Conservation (phyloP, 371 early-diverging fungal genomes). For the Mycotypha africana region DNA sequence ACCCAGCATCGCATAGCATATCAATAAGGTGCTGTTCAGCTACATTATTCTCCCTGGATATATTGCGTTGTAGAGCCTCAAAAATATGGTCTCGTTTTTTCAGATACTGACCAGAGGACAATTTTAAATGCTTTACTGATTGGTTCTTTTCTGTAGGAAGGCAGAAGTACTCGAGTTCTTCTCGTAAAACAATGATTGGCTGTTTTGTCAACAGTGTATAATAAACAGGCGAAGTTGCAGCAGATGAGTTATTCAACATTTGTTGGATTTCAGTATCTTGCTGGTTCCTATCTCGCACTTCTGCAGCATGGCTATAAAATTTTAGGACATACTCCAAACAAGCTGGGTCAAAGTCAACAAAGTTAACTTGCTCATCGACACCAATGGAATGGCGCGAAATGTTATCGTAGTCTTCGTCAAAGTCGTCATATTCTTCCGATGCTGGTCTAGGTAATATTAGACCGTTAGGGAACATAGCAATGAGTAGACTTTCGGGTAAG, state of each 20-base stretch:
- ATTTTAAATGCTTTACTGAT: constrained; percentile 34
- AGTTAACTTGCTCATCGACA: constrained; percentile 48
- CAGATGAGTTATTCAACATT: neutral
- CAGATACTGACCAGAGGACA: constrained; percentile 54
- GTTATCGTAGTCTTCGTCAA: constrained; percentile 46
- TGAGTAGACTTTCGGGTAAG: constrained; percentile 71
- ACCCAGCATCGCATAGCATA: constrained; percentile 76
- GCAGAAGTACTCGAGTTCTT: constrained; percentile 57
- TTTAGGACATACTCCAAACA: constrained; percentile 58
- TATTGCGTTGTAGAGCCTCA: constrained; percentile 62
- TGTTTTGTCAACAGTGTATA: constrained; percentile 63
- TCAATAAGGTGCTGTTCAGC: constrained; percentile 78
- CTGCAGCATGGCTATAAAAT: constrained; percentile 39
- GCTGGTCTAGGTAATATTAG: constrained; percentile 51
- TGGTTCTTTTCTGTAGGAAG: constrained; percentile 37
- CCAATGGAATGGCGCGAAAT: constrained; percentile 48
- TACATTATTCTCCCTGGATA: constrained; percentile 62
- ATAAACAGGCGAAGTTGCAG: constrained; percentile 31
- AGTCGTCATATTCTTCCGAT: constrained; percentile 39
- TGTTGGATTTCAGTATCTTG: constrained; percentile 18
- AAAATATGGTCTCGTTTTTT: constrained; percentile 58
- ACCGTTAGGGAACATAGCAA: constrained; percentile 84
- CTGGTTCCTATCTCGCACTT: constrained; percentile 17
- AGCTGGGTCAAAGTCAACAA: constrained; percentile 63
- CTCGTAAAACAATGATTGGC: constrained; percentile 59